Base-by-base conservation (phyloP, 139 green algal species). In the Microglena sp. region DNA sequence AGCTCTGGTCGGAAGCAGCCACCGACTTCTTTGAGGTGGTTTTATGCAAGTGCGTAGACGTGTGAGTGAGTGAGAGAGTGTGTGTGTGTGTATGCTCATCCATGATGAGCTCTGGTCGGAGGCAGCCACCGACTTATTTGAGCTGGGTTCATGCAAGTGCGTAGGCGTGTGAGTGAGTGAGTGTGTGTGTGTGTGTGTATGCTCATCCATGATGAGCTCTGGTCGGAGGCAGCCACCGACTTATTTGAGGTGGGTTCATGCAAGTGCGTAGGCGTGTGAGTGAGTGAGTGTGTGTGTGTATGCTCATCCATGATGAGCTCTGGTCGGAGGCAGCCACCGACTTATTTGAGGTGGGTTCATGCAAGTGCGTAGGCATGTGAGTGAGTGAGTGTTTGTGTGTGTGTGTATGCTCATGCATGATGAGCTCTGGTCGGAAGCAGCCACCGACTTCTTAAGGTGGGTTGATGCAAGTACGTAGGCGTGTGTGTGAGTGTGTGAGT, bases 11-110 rank as follows among this genome's bases (percentile, higher is more conserved):
- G n/a, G 77, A 94, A 1, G 92, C 92, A 1, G 82, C 85, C 45
- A 97, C 93, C 3, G 93, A 96, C 76, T 98, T 98, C 72, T 98
- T 98, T 70, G 92, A 98, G 82, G 84, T 86, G 67, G 0, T 56
- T 57, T 57, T n/a, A n/a, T n/a, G n/a, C n/a, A n/a, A n/a, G n/a
- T n/a, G n/a, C n/a, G n/a, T n/a, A n/a, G n/a, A n/a, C 8, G 8
- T 57, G 46, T 57, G 46, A 6, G 46, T 6, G 6, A 7, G 46
- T 24, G 46, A n/a, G n/a, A n/a, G n/a, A n/a, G n/a, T n/a, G n/a
- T n/a, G n/a, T n/a, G n/a, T n/a, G n/a, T n/a, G n/a, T n/a, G n/a
- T n/a, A 98, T 98, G 92, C 84, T 97, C 79, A 96, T 96, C 87
- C 77, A 86, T 11, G 89, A 97, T 74, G 78, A 90, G 40, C 40